Base-by-base conservation (phyloP, 768 basidiomycete species). In the Imleria badia region DNA sequence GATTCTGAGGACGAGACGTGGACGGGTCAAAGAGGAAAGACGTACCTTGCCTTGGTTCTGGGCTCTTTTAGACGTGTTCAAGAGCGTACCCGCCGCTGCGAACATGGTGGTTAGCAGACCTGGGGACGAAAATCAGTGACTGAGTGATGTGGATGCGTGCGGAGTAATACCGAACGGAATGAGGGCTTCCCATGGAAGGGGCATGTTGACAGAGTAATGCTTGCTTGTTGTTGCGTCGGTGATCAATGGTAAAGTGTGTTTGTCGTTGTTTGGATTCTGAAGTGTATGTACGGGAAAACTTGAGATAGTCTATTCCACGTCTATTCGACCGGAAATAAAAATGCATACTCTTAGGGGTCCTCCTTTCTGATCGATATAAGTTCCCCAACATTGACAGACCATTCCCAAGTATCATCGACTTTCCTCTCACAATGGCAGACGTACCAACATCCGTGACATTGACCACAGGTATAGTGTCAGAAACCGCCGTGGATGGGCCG, bases 171-270 rank as follows among this genome's bases (percentile, higher is more conserved):
- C 95, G 67, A 95, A 94, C 44, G 95, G 95, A 78, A 98, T 91
- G 63, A 98, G 82, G 48, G 95, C 94, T 77, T 98, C 94, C 88
- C 91, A 98, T 62, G 94, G 95, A 63, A 97, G 87, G 52, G 95
- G 95, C 95, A 96, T 96, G 62, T 60, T 78, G 69, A 42, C n/a
- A 2, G 20, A 19, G 45, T 46, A 8, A 3, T 38, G 20, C 7
- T 17, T 2, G 31, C 50, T 26, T 40, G 31, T 50, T 22, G 34
- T 19, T 26, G 38, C 17, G 43, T 12, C 26, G 33, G n/a, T 19
- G 43, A 34, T 14, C 19, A 45, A 52, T 22, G 44, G 60, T 45
- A 41, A n/a, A 0, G 30, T 20, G 15, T 68, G 11, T 71, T 69
- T 69, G 55, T 22, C 6, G 0, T 39, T 64, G 1, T 71, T 68